Evolutionary conservation across 331 rosid species (phyloP), one percentile per base, ranked within the genome.

Genomic region (Telfairia occidentalis): DNA sequence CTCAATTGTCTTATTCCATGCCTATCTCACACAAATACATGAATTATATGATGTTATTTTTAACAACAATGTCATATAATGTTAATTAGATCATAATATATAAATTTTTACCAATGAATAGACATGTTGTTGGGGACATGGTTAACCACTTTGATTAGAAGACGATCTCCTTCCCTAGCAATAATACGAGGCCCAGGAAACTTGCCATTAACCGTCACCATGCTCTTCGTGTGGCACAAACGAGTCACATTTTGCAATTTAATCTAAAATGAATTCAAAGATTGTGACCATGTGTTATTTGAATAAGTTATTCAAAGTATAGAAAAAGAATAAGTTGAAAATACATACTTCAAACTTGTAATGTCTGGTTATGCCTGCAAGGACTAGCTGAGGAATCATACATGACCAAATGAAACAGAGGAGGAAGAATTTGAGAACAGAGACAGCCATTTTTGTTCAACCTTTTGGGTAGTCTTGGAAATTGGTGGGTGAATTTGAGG

Each of bases 141-240:
- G 23, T 69, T 69, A 12, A 69, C 37, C 74, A 69, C 74, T 43
- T 69, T 13, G 74, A 69, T 69, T 5, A 69, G 55, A 5, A 69
- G 37, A 43, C 54, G 55, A 19, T 69, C 74, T 23, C 74, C 74
- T 6, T 69, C 74, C 7, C 74, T 69, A 23, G 74, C 74, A 24
- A 69, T 23, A 43, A 69, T 69, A 3, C 74, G 74, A 69, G 74
- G 74, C 18, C 74, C 74, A 11, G 74, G 74, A 43, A 69, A 69
- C 54, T 69, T 69, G 38, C 55, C 74, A 43, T 69, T 69, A 5
- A 69, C 74, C 6, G 74, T 69, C 74, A 69, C 74, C 37, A 69
- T 69, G 24, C 23, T 69, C 74, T 69, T 69, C 0, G 74, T 43
- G 9, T 69, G 53, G 54, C 74, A 69, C 37, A 69, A 69, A 69